Conservation (phyloP, 2,329 filamentous ascomycete genomes). For the Onygenales sp. region DNA sequence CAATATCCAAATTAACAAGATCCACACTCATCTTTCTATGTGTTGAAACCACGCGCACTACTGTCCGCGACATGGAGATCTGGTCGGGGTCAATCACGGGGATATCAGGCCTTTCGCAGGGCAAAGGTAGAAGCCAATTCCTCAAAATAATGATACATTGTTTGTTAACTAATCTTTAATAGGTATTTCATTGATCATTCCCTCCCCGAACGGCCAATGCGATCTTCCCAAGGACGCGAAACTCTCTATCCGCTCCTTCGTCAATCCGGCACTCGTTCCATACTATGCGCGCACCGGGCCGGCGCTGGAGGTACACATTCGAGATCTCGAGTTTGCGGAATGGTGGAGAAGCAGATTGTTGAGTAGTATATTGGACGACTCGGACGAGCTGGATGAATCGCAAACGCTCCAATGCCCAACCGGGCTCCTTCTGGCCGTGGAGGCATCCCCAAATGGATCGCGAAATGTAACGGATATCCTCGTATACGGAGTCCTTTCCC, state of each 20-base stretch:
- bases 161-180: not conserved
- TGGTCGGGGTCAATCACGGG: constrained; percentile 28
- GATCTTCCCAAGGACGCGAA: constrained; percentile 24
- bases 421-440: constrained; percentile 26
- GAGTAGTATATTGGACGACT: constrained; percentile 24
- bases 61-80: constrained; percentile 22
- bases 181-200: constrained; percentile 21
- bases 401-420: constrained; percentile 28
- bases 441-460: constrained; percentile 10
- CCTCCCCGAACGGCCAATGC: constrained; percentile 23
- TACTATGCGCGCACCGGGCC: constrained; percentile 31
- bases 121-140: not conserved
- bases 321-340: constrained; percentile 21
- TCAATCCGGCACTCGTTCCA: constrained; percentile 32
- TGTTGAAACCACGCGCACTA: not conserved
- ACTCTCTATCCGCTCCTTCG: constrained; percentile 25
- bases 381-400: constrained; percentile 11
- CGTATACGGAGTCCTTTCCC: constrained; percentile 30
- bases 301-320: constrained; percentile 30
- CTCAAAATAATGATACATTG: not conserved
- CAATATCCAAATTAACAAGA: not conserved
- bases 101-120: constrained; percentile 12
- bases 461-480: constrained; percentile 25
- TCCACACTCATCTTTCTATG: not conserved
- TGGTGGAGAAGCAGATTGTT: constrained; percentile 31